Evolutionary conservation across 495 filamentous ascomycete species (phyloP).

Genomic region (Ascodesmis nigricans): DNA sequence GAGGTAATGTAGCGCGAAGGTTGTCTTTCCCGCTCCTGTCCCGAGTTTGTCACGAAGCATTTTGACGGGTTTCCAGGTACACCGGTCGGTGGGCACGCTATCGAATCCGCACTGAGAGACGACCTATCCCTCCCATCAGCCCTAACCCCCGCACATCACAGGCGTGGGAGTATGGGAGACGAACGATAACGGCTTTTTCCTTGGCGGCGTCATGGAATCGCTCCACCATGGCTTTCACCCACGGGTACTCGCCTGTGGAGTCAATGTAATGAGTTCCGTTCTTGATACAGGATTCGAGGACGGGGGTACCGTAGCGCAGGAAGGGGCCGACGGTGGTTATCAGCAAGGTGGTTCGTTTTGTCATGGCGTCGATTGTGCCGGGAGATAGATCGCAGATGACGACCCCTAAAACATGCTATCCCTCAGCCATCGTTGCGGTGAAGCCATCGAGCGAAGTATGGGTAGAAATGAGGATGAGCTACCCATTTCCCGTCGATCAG

Average conservation of each 20-base stretch:
- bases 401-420: slow-evolving; percentile 26
- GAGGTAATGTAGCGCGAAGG: too few relatives aligned
- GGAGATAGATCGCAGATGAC: slow-evolving; percentile 39
- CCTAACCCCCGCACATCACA: slow-evolving; percentile 10
- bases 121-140: too few relatives aligned
- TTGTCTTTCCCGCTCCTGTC: too few relatives aligned
- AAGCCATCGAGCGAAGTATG: not conserved
- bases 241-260: slow-evolving; percentile 67
- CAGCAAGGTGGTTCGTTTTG: slow-evolving; percentile 49
- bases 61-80: slow-evolving; percentile 46
- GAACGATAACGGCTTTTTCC: slow-evolving; percentile 44
- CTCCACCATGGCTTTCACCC: slow-evolving; percentile 52
- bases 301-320: slow-evolving; percentile 47
- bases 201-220: slow-evolving; percentile 56
- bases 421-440: not conserved
- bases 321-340: slow-evolving; percentile 78
- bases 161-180: slow-evolving; percentile 9
- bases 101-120: slow-evolving; percentile 70
- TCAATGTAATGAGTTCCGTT: slow-evolving; percentile 82
- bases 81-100: slow-evolving; percentile 57
- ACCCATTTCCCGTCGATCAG: slow-evolving; percentile 47
- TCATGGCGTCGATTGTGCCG: slow-evolving; percentile 37
- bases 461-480: too few relatives aligned
- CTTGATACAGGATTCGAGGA: slow-evolving; percentile 62
- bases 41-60: slow-evolving; percentile 36